Conservation (phyloP, 2,329 filamentous ascomycete genomes). For the Hypoxylon sp. region DNA sequence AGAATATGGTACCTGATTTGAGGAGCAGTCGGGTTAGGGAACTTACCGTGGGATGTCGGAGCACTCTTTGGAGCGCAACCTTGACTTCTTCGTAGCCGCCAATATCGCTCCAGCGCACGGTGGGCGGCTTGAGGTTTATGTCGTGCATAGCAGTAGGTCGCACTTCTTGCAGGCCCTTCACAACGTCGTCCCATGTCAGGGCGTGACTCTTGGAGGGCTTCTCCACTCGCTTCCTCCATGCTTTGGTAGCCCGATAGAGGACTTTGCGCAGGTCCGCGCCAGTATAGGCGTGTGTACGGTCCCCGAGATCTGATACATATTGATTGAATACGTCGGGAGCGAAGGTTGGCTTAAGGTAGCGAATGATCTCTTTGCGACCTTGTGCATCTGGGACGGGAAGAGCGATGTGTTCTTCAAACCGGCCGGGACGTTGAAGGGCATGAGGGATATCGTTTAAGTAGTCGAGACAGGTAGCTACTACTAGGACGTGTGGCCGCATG, state of each 20-base stretch:
- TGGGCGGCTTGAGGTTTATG: slow-evolving; percentile 89
- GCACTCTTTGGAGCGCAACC: slow-evolving; percentile 67
- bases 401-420: slow-evolving; percentile 78
- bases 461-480: slow-evolving; percentile 81
- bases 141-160: slow-evolving; percentile 90
- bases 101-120: slow-evolving; percentile 88
- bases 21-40: not conserved
- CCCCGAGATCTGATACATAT: slow-evolving; percentile 73
- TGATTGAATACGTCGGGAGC: slow-evolving; percentile 65
- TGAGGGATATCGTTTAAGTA: slow-evolving; percentile 80
- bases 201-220: slow-evolving; percentile 31
- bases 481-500: slow-evolving; percentile 72
- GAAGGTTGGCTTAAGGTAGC: slow-evolving; percentile 67
- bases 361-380: slow-evolving; percentile 81
- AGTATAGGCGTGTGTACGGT: slow-evolving; percentile 89
- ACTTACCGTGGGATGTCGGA: slow-evolving; percentile 56
- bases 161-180: slow-evolving; percentile 76
- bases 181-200: slow-evolving; percentile 67
- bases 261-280: slow-evolving; percentile 81
- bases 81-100: slow-evolving; percentile 87
- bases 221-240: slow-evolving; percentile 46
- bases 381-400: slow-evolving; percentile 81
- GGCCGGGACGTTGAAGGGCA: slow-evolving; percentile 74
- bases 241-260: slow-evolving; percentile 64
- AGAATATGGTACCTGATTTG: slow-evolving; percentile 31